Base-by-base conservation (phyloP, 139 green algal genomes). In the Tetradesmus obliquus region DNA sequence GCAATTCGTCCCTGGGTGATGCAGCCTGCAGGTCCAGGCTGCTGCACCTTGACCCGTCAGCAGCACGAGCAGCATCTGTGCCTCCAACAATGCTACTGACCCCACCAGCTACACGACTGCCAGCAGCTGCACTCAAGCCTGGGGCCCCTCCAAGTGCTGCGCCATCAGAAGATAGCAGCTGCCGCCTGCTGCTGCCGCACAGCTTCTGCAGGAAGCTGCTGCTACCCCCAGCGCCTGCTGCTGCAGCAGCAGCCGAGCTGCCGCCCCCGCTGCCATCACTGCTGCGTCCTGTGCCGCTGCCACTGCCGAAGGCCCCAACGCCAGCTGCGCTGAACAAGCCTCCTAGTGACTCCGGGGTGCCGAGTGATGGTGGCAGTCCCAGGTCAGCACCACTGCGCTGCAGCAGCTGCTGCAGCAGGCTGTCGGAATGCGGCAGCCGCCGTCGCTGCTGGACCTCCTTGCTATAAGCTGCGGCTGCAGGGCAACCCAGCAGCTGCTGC, bases 391-490 rank as follows among this genome's bases (percentile, higher is more conserved):
- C 84, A 7, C 13, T 79, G 51, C 84, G 32, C 24, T 82, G 24
- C 62, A 82, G 45, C 62, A 82, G 62, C 84, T 62, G 84, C 84
- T 89, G 84, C 84, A 89, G 84, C 62, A 89, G 22, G 32, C 60
- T 60, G 15, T 32, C 32, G 15, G 20, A 82, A 15, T 89, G 84
- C 9, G 17, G n/a, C 20, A 72, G 24, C 53, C 55, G 66, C 69
- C 71, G 86, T 32, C 71, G 54, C n/a, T 12, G 19, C 85, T 89
- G 24, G 4, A 60, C 2, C 2, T 57, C 32, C 62, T 55, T 82
- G 85, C 62, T 60, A 12, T 54, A 32, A 8, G 22, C 24, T 32
- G 32, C 24, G 82, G n/a, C 45, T 66, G 66, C 60, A 20, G 62
- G 5, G 1, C 5, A 9, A 24, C 24, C 45, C 60, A 80, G 7